Evolutionary conservation across 2,329 filamentous ascomycete genomes (phyloP).

Genomic region (Ophiostoma ulmi): DNA sequence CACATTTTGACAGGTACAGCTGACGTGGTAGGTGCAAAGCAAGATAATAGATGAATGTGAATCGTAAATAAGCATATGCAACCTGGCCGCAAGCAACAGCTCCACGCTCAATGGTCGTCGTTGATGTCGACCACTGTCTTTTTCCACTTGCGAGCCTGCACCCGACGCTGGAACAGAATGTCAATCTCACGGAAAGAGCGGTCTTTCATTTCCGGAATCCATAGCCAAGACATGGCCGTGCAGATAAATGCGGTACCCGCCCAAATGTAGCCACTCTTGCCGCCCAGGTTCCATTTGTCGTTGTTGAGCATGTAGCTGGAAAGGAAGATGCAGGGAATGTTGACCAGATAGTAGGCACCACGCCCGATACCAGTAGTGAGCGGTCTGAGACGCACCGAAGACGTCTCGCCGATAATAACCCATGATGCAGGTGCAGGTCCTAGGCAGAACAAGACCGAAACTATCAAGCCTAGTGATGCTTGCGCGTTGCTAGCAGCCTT

Average conservation of each 20-base stretch:
- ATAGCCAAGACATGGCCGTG: constrained; percentile 45
- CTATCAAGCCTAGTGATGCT: constrained; percentile 25
- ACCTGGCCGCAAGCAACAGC: no score
- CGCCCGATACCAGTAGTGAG: constrained; percentile 34
- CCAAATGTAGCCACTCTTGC: constrained; percentile 57
- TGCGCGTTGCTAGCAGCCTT: constrained; percentile 30
- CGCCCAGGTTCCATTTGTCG: constrained; percentile 41
- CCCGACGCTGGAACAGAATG: constrained; percentile 51
- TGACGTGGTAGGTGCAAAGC: no score
- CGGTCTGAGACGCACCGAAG: constrained; percentile 33
- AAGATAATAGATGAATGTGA: no score
- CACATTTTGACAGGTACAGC: no score
- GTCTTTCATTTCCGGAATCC: constrained; percentile 52
- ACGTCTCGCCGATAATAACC: constrained; percentile 40
- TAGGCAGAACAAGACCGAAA: constrained; percentile 53
- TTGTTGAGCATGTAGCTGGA: constrained; percentile 39
- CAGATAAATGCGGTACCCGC: constrained; percentile 54
- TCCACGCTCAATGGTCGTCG: constrained; percentile 41
- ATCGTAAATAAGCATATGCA: no score
- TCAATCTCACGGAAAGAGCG: constrained; percentile 58
- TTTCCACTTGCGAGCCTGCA: constrained; percentile 52
- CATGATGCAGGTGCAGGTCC: constrained; percentile 45
- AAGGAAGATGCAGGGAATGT: constrained; percentile 31
- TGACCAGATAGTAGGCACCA: constrained; percentile 32
- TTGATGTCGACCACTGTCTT: constrained; percentile 52